These are phyloP conservation scores for Sporisorium exsertum DNA, from an alignment of 1,284 basidiomycete genomes.

Conservation along the genomic window DNA sequence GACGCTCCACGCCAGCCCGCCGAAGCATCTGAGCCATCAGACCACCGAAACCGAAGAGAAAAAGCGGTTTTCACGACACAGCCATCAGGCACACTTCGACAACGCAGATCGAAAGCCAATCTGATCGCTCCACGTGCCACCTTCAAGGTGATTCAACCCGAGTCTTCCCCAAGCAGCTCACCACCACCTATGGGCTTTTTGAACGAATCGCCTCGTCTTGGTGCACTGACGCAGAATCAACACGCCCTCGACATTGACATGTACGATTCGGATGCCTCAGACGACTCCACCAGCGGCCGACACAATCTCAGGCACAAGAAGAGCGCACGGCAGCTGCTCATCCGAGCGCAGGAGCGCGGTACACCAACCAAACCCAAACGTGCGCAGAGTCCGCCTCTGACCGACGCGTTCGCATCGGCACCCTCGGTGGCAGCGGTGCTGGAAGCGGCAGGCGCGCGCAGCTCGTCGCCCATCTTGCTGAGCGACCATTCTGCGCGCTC, in stretches of 20 bases:
- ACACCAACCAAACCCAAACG: slow-evolving; percentile 60
- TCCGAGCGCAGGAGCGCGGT: slow-evolving; percentile 58
- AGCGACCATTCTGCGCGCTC: slow-evolving; percentile 35
- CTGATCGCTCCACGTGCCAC: slow-evolving; percentile 32
- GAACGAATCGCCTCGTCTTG: slow-evolving; percentile 16
- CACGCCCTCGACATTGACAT: slow-evolving; percentile 42
- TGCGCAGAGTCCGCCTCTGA: slow-evolving; percentile 54
- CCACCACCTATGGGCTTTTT: slow-evolving; percentile 1
- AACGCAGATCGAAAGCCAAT: slow-evolving; percentile 13
- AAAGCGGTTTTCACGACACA: not conserved
- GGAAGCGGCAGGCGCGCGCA: slow-evolving; percentile 32
- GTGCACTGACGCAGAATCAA: slow-evolving; percentile 13
- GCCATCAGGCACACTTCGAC: slow-evolving; percentile 13
- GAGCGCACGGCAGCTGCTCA: slow-evolving; percentile 57
- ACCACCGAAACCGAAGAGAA: not conserved
- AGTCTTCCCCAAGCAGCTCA: slow-evolving; percentile 22
- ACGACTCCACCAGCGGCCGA: slow-evolving; percentile 19
- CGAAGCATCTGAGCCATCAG: not conserved
- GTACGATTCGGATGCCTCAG: slow-evolving; percentile 43
- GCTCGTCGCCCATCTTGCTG: slow-evolving; percentile 37
- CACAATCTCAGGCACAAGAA: slow-evolving; percentile 40
- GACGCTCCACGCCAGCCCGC: slow-evolving; percentile 19
- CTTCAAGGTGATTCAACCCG: slow-evolving; percentile 21
- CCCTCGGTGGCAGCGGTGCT: slow-evolving; percentile 37
- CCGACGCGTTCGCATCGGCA: slow-evolving; percentile 32